phyloP scores from a whole-genome alignment of 2,329 filamentous ascomycete species.

The Stemphylium lycopersici region DNA sequence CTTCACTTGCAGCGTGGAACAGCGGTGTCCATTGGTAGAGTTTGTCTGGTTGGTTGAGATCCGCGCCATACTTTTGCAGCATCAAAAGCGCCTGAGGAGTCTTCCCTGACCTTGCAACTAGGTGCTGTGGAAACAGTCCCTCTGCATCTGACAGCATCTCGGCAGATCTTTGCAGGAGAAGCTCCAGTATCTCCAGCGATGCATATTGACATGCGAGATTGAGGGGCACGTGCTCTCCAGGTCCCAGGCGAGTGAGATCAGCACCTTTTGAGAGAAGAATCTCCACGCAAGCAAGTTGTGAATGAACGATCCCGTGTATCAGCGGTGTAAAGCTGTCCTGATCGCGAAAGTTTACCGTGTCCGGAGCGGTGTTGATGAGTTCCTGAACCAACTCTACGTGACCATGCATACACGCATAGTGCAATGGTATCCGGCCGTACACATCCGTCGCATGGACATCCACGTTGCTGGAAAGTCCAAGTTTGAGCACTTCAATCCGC shows the following conservation, averaged over 20 bases:
- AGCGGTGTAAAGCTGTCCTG: conserved; percentile 97
- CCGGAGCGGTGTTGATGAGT: conserved; percentile 70
- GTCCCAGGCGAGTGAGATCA: conserved; percentile 83
- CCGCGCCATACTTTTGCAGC: conserved; percentile 82
- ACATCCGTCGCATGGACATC: conserved; percentile 84
- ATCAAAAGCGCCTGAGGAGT: conserved; percentile 79
- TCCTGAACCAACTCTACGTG: conserved; percentile 80
- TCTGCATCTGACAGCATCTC: conserved; percentile 92
- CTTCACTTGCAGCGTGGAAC: conserved; percentile 95
- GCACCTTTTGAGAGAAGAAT: conserved; percentile 77
- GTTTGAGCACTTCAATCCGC: conserved; percentile 75
- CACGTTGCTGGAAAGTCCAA: conserved; percentile 76
- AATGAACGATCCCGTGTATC: conserved; percentile 92
- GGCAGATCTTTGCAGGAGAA: conserved; percentile 81
- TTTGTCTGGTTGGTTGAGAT: conserved; percentile 92
- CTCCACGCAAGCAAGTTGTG: conserved; percentile 79
- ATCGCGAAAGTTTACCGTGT: conserved; percentile 86
- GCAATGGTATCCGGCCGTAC: conserved; percentile 89
- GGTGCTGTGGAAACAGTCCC: conserved; percentile 94
- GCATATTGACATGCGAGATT: conserved; percentile 96
- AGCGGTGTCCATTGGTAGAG: conserved; percentile 97
- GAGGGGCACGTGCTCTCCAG: conserved; percentile 89
- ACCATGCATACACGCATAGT: conserved; percentile 96
- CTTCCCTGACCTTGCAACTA: conserved; percentile 88
- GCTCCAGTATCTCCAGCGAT: conserved; percentile 80